Base-by-base conservation (phyloP, 768 basidiomycete genomes). In the Pulveroboletus frians region DNA sequence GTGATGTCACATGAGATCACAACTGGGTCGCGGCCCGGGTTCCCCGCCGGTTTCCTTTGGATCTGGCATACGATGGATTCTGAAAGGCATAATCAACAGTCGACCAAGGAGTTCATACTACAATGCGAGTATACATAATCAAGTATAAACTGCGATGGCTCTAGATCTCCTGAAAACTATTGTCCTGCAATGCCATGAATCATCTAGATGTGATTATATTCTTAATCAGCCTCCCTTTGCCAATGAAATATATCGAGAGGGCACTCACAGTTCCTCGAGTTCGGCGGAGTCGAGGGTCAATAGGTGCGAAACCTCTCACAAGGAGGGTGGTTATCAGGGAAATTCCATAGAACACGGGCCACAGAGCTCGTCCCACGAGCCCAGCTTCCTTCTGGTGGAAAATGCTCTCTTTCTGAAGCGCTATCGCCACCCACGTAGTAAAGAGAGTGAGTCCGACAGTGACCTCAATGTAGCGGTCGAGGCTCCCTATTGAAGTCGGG, bases 341-440 rank as follows among this genome's bases (percentile, higher is more conserved):
- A 23, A 61, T 54, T 29, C 18, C 13, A 21, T 44, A 67, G 17
- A 52, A 38, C 2, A 56, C 1, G 4, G 65, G 65, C 65, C 65
- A 69, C 0, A 50, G 36, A 13, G 40, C 18, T 27, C 63, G 62
- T 17, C 10, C 5, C 37, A 39, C 37, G 6, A 52, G 10, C 9
- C 18, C 20, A 41, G 21, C 4, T 1, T 47, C 14, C 5, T 9
- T 1, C 7, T 29, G 34, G 27, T 52, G 54, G 43, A 69, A 61
- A 13, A 13, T 0, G 3, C 61, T 67, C 3, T 59, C 49, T 21
- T 18, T 32, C 38, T 82, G 79, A 55, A 80, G 74, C 3, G 79
- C 72, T 29, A 83, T 70, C 20, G 79, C 74, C 20, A 80, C 49
- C 81, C 81, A 84, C 18, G 78, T 63, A 7, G 82, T 81, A 3